Percentiles rank a stretch among this genome's conserved stretches.
Conservation (phyloP, 2,329 filamentous ascomycete species). For the Trichoderma cornu-damae region DNA sequence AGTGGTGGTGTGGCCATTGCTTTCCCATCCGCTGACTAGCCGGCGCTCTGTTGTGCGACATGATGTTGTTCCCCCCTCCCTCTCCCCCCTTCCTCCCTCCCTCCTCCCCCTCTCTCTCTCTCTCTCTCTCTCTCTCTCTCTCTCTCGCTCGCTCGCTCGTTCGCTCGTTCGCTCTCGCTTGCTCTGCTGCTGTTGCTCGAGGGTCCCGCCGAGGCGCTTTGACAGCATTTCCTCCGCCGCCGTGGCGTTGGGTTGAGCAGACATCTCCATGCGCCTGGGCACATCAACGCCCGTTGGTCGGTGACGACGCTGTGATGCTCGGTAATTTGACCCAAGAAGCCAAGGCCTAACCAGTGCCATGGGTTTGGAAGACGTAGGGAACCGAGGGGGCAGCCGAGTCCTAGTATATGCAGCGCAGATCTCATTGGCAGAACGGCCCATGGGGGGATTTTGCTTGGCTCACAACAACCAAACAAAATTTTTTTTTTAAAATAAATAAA, state of each 20-base stretch:
- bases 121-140: too few relatives aligned
- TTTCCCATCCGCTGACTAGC: not conserved
- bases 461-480: too few relatives aligned
- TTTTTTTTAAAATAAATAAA: too few relatives aligned
- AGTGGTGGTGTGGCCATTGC: not conserved
- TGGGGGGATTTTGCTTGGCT: not conserved
- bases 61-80: not conserved
- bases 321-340: not conserved
- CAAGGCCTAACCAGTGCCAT: not conserved
- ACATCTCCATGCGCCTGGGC: not conserved
- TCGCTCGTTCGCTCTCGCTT: too few relatives aligned
- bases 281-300: not conserved
- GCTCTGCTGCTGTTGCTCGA: not conserved
- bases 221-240: not conserved
- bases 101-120: too few relatives aligned
- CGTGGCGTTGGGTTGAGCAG: constrained; percentile 3
- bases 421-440: not conserved
- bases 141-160: too few relatives aligned
- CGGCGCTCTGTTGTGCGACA: constrained; percentile 1
- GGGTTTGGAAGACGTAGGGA: not conserved
- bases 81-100: not conserved
- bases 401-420: not conserved
- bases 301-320: constrained; percentile 1
- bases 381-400: not conserved
- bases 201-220: not conserved